These are phyloP conservation scores for Dictyostelium capitatum DNA, from an alignment of 78 protist species.

Conservation along the genomic window DNA sequence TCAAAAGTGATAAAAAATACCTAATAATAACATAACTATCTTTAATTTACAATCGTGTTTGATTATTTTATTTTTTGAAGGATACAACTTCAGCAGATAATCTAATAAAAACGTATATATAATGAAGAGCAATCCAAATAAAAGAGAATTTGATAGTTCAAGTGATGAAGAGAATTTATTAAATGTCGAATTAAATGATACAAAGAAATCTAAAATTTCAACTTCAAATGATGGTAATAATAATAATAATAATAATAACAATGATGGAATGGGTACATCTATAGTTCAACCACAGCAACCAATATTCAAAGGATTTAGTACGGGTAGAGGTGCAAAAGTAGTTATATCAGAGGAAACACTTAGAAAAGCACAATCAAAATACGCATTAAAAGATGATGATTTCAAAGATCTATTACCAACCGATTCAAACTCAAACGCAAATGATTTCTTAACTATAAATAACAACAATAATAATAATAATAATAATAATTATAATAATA, in stretches of 20 bases:
- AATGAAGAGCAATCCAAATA: conserved; percentile 11
- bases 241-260: not conserved
- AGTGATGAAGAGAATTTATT: not conserved
- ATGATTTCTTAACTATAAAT: not conserved
- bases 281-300: not conserved
- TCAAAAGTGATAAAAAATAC: no score
- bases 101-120: no score
- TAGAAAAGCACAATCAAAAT: not conserved
- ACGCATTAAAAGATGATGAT: not conserved
- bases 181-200: no score
- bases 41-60: no score
- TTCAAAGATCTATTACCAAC: not conserved
- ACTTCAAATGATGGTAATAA: not conserved
- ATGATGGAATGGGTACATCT: not conserved
- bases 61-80: no score
- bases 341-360: not conserved
- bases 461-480: not conserved
- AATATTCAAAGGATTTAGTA: not conserved
- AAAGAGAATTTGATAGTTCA: not conserved
- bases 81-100: no score
- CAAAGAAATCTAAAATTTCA: no score
- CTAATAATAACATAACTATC: no score
- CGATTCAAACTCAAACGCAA: not conserved
- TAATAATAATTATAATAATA: not conserved
- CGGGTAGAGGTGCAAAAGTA: not conserved